Conservation (phyloP, 805 yeast species). For the Pichia rugopelliculosa region DNA sequence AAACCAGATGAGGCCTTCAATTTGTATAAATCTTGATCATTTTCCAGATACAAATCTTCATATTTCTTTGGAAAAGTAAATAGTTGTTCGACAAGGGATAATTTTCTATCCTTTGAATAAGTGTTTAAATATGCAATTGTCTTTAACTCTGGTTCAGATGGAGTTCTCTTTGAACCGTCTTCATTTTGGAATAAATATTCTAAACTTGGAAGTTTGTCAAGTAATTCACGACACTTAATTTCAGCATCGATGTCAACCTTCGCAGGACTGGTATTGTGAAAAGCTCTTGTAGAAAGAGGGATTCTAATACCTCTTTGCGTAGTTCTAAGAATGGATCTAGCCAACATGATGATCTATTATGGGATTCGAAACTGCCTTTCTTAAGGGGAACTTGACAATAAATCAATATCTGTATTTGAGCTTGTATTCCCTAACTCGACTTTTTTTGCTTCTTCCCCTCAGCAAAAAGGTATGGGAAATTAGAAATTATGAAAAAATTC, state of each 20-base stretch:
- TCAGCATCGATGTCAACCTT: slow-evolving; percentile 30
- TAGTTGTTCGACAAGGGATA: slow-evolving; percentile 38
- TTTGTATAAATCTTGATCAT: slow-evolving; percentile 52
- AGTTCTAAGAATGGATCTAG: slow-evolving; percentile 7
- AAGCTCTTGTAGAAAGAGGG: slow-evolving; percentile 5
- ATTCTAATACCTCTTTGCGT: slow-evolving; percentile 1
- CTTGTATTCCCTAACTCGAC: neutral
- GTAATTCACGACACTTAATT: slow-evolving; percentile 51
- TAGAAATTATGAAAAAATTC: no score
- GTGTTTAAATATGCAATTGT: slow-evolving; percentile 64
- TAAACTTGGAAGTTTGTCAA: slow-evolving; percentile 57
- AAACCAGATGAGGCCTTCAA: slow-evolving; percentile 53
- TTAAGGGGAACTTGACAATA: no score
- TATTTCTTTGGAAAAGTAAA: slow-evolving; percentile 44
- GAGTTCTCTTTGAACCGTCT: slow-evolving; percentile 68
- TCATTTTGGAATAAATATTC: slow-evolving; percentile 63
- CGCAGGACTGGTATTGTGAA: slow-evolving; percentile 7
- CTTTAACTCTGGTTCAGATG: slow-evolving; percentile 63
- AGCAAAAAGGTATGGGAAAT: neutral
- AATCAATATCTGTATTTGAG: no score
- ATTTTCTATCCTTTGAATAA: slow-evolving; percentile 48
- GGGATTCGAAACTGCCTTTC: neutral
- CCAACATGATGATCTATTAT: slow-evolving; percentile 4
- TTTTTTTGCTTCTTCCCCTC: neutral
- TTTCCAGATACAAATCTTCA: slow-evolving; percentile 48